Evolutionary conservation across 768 basidiomycete species (phyloP), one percentile per base, ranked within the genome.

Genomic region (Grammothele lineata): DNA sequence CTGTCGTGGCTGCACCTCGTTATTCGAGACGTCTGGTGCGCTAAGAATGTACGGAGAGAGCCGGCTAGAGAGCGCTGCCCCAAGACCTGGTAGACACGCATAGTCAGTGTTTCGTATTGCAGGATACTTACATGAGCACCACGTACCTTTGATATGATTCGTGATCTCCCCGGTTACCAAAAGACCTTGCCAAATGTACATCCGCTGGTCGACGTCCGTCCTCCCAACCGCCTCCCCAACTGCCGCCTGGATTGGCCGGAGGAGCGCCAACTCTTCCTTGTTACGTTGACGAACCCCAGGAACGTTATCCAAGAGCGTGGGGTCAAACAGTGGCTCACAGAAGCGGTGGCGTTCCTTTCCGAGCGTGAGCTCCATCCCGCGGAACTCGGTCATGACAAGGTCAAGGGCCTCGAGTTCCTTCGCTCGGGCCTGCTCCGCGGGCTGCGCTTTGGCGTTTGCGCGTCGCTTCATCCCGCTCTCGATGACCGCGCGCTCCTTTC

Each of bases 341-440:
- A 93, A 88, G 33, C 88, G 75, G 70, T 96, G 92, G 27, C 92
- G 76, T 60, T 92, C 90, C 62, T 87, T 89, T 15, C 92, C 92
- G 27, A 95, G 57, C 7, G 85, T 87, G 48, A 94, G 60, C 33
- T 80, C 75, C 59, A 77, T 74, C 9, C 73, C 81, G n/a, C 79
- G 74, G 66, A 89, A 92, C 58, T 85, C 73, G 21, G 90, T 65
- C 8, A 82, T 80, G 27, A 88, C 68, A n/a, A 93, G 80, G 62
- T 94, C 89, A 48, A 91, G 68, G 0, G 90, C 86, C 59, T 87
- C 84, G 26, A 92, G 87, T 65, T 92, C 89, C 52, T 78, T 75
- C 36, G 86, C 87, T 26, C 87, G 82, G 12, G 87, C 87, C 60
- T 81, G 83, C 62, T 87, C 90, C 10, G 85, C 87, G 32, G 85